Base-by-base conservation (phyloP, 192 early-diverging fungal species). In the Mortierella hygrophila region DNA sequence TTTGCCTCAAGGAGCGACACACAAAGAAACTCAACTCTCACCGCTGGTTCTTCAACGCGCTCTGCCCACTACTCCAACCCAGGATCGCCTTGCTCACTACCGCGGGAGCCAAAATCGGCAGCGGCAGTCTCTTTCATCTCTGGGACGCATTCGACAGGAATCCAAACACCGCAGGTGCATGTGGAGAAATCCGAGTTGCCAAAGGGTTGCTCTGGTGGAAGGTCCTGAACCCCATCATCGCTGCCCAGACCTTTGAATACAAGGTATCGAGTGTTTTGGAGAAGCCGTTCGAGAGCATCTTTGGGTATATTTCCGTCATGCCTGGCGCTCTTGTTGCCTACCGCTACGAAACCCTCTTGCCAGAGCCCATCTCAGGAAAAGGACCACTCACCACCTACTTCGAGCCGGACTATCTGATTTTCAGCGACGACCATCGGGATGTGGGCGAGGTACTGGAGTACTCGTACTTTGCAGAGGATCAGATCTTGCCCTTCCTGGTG, bases 11-110 rank as follows among this genome's bases (percentile, higher is more conserved):
- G 76, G 84, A 86, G 57, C 84, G 84, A 15, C 84, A 86, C 35
- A 86, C 84, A 32, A 86, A 86, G n/a, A 86, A 86, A 57, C 84
- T 86, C 40, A 86, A 86, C 70, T 86, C 84, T 40, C 84, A 86
- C 38, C 84, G 84, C 16, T 86, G 84, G 84, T 86, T 86, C 68
- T 86, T 86, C 72, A 80, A 86, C 41, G 78, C 79, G 1, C 68
- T 86, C 2, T 86, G 84, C 26, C 84, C 84, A 38, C 13, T 86
- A 21, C 65, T 86, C 5, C 55, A 86, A 41, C 84, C 84, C 6
- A 77, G 54, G 75, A 86, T 86, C 47, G 81, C 84, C 0, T 23
- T 86, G 40, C 70, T 86, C 47, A 86, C 84, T 0, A 86, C 84
- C 1, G 84, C 84, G 29, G 84, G 84, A n/a, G 76, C 84, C 2